Evolutionary conservation across 768 basidiomycete species (phyloP), one percentile per base, ranked within the genome.

Genomic region (Xanthoconium stramineum): DNA sequence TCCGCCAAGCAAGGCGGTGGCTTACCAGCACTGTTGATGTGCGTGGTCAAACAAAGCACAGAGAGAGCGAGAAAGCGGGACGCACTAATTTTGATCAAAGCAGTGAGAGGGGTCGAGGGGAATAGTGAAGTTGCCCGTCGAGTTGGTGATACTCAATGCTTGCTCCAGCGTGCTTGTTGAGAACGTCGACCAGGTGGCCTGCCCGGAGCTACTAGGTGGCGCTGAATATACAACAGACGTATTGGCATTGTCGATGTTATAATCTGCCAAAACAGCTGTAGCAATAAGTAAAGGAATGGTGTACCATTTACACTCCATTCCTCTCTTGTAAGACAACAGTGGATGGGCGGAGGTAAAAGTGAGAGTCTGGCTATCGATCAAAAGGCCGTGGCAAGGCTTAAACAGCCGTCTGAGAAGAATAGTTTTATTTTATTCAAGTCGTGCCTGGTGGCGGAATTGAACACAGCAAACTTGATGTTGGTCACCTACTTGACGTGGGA

Each of bases 31-130:
- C 66, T 68, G 29, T 46, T 30, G 40, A 29, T 35, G 19, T 4
- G 17, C 1, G 10, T 13, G 17, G 52, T 63, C 47, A 56, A 56
- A 35, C 37, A 28, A 37, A 5, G n/a, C 24, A 0, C 39, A 5
- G 17, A 9, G 49, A 10, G 14, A 50, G 30, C 3, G 12, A 3
- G 29, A 43, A 36, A 33, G 45, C 7, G 10, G 32, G 11, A 61
- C 67, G n/a, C 47, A 68, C 67, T 69, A 69, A 44, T 69, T 66
- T 33, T 61, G 38, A 32, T 69, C 47, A 14, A 66, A 69, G 40
- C 66, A 67, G 3, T 57, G 19, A 1, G 65, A 61, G 2, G 65
- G 32, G 46, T 64, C 54, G 29, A 69, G 48, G 32, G 28, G 5
- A 36, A 69, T 57, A 3, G 38, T 53, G 19, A 58, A 57, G 47